phyloP scores from a whole-genome alignment of 495 filamentous ascomycete species.

The Haplographium delicatum region DNA sequence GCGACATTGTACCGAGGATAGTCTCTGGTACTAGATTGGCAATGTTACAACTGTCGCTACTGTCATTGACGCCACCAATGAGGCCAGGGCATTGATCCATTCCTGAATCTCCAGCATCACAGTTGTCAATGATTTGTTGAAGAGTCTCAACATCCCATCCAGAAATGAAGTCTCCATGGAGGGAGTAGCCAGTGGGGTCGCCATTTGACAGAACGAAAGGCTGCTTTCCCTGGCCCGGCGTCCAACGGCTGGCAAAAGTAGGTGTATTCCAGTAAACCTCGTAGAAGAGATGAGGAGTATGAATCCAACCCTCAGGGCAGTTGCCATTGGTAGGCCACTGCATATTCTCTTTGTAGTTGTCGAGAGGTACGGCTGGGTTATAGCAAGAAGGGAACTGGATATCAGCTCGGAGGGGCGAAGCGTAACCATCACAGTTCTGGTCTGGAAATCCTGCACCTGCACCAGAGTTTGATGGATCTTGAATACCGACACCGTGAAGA shows the following conservation, averaged over 20 bases:
- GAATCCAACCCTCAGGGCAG: constrained; percentile 53
- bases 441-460: constrained; percentile 41
- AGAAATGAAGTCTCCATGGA: constrained; percentile 69
- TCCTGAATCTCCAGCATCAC: constrained; percentile 50
- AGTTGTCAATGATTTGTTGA: constrained; percentile 55
- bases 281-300: constrained; percentile 47
- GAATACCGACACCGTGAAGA: constrained; percentile 38
- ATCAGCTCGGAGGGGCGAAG: constrained; percentile 59
- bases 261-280: constrained; percentile 56
- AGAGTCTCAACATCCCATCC: constrained; percentile 59
- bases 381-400: constrained; percentile 91
- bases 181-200: constrained; percentile 65
- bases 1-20: constrained; percentile 32
- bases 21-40: constrained; percentile 32
- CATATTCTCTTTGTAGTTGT: constrained; percentile 55
- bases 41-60: constrained; percentile 34
- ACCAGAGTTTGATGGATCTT: constrained; percentile 41
- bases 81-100: constrained; percentile 52
- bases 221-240: constrained; percentile 39
- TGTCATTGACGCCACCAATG: constrained; percentile 38
- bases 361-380: constrained; percentile 63
- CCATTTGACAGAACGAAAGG: constrained; percentile 42
- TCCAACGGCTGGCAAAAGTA: constrained; percentile 48
- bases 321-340: constrained; percentile 43
- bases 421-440: constrained; percentile 52